phyloP scores from a whole-genome alignment of 2,329 filamentous ascomycete species.

The Pseudogymnoascus sp. region DNA sequence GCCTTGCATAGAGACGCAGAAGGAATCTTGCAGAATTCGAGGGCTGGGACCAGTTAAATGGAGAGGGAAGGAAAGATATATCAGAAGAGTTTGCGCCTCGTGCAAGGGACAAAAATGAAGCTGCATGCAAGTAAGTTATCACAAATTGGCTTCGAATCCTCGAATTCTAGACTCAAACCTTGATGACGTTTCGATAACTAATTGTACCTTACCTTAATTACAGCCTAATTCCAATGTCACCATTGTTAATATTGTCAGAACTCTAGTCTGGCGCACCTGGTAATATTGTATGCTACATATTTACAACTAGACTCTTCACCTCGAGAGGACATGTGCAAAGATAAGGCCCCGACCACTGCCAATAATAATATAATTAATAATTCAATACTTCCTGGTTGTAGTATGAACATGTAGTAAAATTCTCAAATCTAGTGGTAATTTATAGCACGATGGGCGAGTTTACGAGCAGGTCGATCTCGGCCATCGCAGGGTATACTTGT shows the following conservation, averaged over 20 bases:
- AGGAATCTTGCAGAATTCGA: too few species aligned
- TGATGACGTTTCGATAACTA: not conserved
- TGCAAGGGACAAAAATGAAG: too few species aligned
- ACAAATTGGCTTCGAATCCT: not conserved
- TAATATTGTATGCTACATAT: not conserved
- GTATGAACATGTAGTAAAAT: not conserved
- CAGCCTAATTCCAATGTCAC: not conserved
- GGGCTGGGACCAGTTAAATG: too few species aligned
- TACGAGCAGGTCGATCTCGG: not conserved
- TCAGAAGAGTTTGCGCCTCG: too few species aligned
- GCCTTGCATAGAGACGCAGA: not conserved
- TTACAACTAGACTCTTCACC: not conserved
- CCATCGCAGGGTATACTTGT: slow-evolving; percentile 7
- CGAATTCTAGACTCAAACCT: not conserved
- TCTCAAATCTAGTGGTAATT: not conserved
- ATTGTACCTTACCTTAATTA: not conserved
- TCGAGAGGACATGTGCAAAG: not conserved
- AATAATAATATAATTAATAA: not conserved
- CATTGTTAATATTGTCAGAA: not conserved
- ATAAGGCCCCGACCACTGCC: not conserved
- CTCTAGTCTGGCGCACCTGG: not conserved
- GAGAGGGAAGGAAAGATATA: not conserved
- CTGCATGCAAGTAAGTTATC: not conserved
- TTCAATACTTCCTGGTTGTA: not conserved
- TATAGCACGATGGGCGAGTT: not conserved